These are phyloP conservation scores for Trifolium dubium DNA, from an alignment of 306 rosid genomes.

Conservation along the genomic window DNA sequence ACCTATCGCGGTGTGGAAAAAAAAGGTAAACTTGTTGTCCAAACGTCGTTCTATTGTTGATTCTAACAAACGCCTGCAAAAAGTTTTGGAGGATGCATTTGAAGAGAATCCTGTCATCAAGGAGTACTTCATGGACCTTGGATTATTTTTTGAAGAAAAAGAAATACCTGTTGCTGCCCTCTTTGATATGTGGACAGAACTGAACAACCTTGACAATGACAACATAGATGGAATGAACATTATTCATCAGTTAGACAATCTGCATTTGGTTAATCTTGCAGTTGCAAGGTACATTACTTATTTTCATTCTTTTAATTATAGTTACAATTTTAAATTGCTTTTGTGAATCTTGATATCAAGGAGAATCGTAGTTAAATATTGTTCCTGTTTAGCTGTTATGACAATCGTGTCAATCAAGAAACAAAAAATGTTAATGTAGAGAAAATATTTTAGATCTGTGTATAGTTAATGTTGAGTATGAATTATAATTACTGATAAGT, in stretches of 20 bases:
- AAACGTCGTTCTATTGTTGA: conserved; percentile 34
- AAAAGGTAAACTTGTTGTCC: conserved; percentile 14
- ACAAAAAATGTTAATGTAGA: not conserved
- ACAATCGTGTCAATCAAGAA: not conserved
- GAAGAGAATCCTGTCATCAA: conserved; percentile 36
- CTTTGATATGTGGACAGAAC: conserved; percentile 59
- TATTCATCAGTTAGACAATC: conserved; percentile 6
- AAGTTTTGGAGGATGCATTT: conserved; percentile 42
- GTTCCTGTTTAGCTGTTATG: not conserved
- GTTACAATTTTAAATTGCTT: not conserved
- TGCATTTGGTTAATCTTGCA: conserved; percentile 39
- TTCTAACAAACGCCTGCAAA: conserved; percentile 39
- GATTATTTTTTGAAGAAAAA: conserved; percentile 61
- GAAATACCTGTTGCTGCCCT: conserved; percentile 53
- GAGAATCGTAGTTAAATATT: not conserved
- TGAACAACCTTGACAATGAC: conserved; percentile 40
- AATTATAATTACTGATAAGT: too few relatives aligned
- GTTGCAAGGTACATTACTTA: conserved; percentile 52
- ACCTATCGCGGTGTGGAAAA: conserved; percentile 45
- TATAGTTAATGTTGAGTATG: not conserved
- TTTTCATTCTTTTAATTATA: not conserved
- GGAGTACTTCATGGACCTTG: conserved; percentile 67
- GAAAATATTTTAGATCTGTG: not conserved
- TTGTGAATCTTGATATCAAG: not conserved
- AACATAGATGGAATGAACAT: conserved; percentile 20